Evolutionary conservation across 352 stramenopile genomes (phyloP), one percentile per base, ranked within the genome.

Genomic region (Thraustochytrium sp.): DNA sequence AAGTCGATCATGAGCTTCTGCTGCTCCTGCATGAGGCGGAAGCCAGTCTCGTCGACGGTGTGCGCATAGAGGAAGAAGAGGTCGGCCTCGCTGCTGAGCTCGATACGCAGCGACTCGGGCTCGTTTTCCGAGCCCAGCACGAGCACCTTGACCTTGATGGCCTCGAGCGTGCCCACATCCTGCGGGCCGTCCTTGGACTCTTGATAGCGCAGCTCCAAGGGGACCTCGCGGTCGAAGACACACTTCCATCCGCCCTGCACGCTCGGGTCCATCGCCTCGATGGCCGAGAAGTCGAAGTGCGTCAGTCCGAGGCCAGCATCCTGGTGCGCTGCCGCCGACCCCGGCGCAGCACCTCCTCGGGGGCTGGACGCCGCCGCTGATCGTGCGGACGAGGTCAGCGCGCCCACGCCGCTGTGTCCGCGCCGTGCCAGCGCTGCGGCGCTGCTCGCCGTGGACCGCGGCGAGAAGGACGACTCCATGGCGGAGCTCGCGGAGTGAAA

Each of bases 1-100:
- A 97, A 98, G 62, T 98, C 94, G 61, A 97, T 93, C 92, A 97
- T 97, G 55, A 98, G 91, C 82, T 97, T 97, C 82, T 98, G 94
- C 85, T 97, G 91, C 74, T 97, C 93, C 82, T 97, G 93, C 89
- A 97, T 96, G 11, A 90, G 86, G 55, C 92, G 89, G 82, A 97
- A 97, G 18, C 88, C 92, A 46, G 93, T 88, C 59, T 89, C 85
- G 85, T 97, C 92, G 76, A 93, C 94, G 2, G 89, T 90, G 88
- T 97, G 93, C 40, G 88, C 90, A 84, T 97, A 97, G 76, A 97
- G 89, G 82, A 97, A 98, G 84, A 98, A 98, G 23, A 98, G 78
- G 82, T 98, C 94, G 62, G 90, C 93, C 75, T 98, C 94, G 53
- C 91, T 97, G 38, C 91, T 95, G 0, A 97, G 87, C 76, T 97